phyloP scores from a whole-genome alignment of 2,329 filamentous ascomycete genomes.

The Ceratocystis papillata region DNA sequence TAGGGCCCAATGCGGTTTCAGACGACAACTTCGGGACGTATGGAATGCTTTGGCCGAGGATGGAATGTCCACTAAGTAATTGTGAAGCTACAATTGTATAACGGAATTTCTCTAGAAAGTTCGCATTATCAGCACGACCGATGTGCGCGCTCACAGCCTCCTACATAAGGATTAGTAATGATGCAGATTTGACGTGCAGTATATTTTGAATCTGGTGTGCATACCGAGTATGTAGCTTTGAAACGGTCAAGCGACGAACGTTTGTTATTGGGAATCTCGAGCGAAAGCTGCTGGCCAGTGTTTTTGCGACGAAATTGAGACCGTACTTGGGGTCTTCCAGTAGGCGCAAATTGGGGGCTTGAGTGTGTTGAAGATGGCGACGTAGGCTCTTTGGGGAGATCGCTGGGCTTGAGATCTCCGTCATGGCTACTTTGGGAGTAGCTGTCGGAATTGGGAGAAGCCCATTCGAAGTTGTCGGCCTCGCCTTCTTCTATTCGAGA shows the following conservation, averaged over 20 bases:
- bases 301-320: slow-evolving; percentile 43
- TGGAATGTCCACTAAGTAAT: slow-evolving; percentile 62
- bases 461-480: slow-evolving; percentile 40
- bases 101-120: slow-evolving; percentile 84
- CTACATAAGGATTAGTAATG: slow-evolving; percentile 33
- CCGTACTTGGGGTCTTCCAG: slow-evolving; percentile 44
- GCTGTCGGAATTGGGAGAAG: slow-evolving; percentile 33
- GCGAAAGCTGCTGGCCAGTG: slow-evolving; percentile 34
- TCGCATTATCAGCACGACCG: slow-evolving; percentile 65
- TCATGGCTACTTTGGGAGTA: slow-evolving; percentile 26
- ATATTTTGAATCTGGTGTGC: slow-evolving; percentile 26
- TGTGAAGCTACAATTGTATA: slow-evolving; percentile 90
- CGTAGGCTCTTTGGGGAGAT: slow-evolving; percentile 27
- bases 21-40: slow-evolving; percentile 16
- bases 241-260: slow-evolving; percentile 37
- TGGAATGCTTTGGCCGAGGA: slow-evolving; percentile 31
- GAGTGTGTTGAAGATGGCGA: slow-evolving; percentile 38
- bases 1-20: neutral
- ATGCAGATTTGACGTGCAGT: neutral
- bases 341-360: slow-evolving; percentile 46
- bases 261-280: slow-evolving; percentile 33
- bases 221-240: slow-evolving; percentile 43
- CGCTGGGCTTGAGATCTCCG: slow-evolving; percentile 27
- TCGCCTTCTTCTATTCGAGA: slow-evolving; percentile 40
- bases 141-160: slow-evolving; percentile 60